Evolutionary conservation across 805 yeast genomes (phyloP), one percentile per base, ranked within the genome.

Genomic region (Sungouiozyma intestinalis): DNA sequence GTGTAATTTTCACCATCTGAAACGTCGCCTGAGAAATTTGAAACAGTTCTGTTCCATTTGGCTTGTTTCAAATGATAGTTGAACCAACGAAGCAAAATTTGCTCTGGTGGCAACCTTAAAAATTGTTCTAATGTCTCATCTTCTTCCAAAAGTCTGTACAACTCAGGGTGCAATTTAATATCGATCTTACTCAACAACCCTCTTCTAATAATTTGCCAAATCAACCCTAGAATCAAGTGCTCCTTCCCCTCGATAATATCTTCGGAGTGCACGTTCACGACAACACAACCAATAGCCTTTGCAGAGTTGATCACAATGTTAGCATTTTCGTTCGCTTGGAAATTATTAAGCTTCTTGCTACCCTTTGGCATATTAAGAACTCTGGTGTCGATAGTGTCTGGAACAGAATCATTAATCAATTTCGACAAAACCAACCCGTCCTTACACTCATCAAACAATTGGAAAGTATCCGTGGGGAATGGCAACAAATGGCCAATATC

Each of bases 261-360:
- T 60, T 87, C 96, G 14, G 97, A 84, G 54, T 90, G 97, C 40
- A 92, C 97, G 59, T 92, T 92, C 40, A 92, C 97, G 39, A 92
- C 97, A 44, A 92, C 84, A 72, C 97, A 90, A 16, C 98, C 98
- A 66, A 92, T 92, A 41, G 97, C 98, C 68, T 92, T 92, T 24
- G 98, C 98, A 2, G 98, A 92, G 65, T 92, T 92, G 66, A 92
- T 85, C 33, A 92, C 97, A 51, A 92, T 88, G 66, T 92, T 92
- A 41, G 97, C 96, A 65, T 92, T 92, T 68, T 92, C 98, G 50
- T 84, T 76, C 79, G 94, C 90, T 50, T 88, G 92, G 72, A 92
- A 92, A 59, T 86, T 85, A 71, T 92, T 92, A 61, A 92, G 74
- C 15, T 74, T 65, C 65, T 85, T 88, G 45, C 82, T 83, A 52